Evolutionary conservation across 2,329 filamentous ascomycete genomes (phyloP).

Genomic region (Fusarium proliferatum): DNA sequence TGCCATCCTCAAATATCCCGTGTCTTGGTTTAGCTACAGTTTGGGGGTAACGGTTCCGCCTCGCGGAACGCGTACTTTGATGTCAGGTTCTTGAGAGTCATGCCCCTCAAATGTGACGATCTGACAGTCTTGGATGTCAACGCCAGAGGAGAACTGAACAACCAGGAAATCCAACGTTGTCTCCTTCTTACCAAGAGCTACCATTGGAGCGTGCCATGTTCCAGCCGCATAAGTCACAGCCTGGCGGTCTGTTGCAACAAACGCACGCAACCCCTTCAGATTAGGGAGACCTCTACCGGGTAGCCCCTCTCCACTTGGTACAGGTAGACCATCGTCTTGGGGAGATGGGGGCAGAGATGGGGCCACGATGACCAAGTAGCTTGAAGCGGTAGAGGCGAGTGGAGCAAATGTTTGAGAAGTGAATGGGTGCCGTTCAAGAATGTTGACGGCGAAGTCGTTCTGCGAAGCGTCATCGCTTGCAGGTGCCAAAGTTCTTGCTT

Average conservation of each 20-base stretch:
- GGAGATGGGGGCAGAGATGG: constrained; percentile 70
- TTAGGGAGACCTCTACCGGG: constrained; percentile 78
- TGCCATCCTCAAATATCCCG: constrained; percentile 25
- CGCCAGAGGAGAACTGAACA: constrained; percentile 87
- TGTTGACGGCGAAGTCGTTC: constrained; percentile 67
- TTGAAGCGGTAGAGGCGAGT: constrained; percentile 62
- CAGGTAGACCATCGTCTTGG: constrained; percentile 42
- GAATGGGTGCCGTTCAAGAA: constrained; percentile 92
- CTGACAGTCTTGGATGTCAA: constrained; percentile 87
- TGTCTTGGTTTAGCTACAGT: constrained; percentile 16
- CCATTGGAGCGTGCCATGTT: constrained; percentile 98
- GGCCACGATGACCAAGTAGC: constrained; percentile 89
- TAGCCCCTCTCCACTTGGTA: constrained; percentile 53
- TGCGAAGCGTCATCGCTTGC: constrained; percentile 15
- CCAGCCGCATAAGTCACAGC: constrained; percentile 92
- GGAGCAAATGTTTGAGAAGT: constrained; percentile 95
- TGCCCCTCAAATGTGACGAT: constrained; percentile 65
- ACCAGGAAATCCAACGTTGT: constrained; percentile 86
- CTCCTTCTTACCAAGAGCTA: constrained; percentile 73
- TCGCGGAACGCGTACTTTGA: constrained; percentile 47
- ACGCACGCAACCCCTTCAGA: constrained; percentile 75
- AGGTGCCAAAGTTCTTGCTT: constrained; percentile 46
- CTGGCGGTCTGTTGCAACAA: constrained; percentile 80
- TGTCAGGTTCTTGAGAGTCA: constrained; percentile 54
- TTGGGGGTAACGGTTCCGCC: constrained; percentile 21